These are phyloP conservation scores for Wickerhamiella nectarea DNA, from an alignment of 805 yeast species.

Conservation along the genomic window DNA sequence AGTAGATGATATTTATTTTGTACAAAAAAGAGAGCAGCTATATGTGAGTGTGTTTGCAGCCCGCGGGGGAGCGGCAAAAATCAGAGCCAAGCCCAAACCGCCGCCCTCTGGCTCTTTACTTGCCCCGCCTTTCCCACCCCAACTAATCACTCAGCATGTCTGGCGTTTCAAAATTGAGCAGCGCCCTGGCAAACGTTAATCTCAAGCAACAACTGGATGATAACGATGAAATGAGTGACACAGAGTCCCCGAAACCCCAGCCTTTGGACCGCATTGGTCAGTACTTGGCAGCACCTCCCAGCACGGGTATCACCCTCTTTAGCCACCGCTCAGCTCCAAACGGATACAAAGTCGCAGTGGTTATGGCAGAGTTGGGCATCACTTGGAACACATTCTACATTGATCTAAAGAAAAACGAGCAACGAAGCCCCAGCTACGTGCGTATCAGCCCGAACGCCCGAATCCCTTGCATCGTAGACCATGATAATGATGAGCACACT, in stretches of 20 bases:
- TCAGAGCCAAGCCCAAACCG: too few relatives aligned
- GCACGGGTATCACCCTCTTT: constrained; percentile 69
- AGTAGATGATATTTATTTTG: background rate
- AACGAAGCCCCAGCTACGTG: constrained; percentile 84
- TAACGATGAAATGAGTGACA: background rate
- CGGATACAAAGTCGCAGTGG: constrained; percentile 90
- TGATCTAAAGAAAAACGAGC: constrained; percentile 80
- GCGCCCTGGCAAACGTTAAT: constrained; percentile 23
- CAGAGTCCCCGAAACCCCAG: background rate
- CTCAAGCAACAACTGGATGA: constrained; percentile 11
- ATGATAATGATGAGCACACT: constrained; percentile 60
- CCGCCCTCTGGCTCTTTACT: background rate
- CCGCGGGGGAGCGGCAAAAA: too few relatives aligned
- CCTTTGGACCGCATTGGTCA: constrained; percentile 38
- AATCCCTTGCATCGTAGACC: constrained; percentile 89
- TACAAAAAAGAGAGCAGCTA: background rate
- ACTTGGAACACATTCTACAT: constrained; percentile 69
- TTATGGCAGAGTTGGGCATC: constrained; percentile 68
- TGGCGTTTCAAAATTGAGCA: constrained; percentile 21
- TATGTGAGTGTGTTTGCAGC: too few relatives aligned
- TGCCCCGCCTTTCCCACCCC: background rate
- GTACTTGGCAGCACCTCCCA: constrained; percentile 64
- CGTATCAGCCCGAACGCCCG: constrained; percentile 92
- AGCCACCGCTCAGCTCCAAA: constrained; percentile 87
- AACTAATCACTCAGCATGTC: background rate